phyloP scores from a whole-genome alignment of 1,284 basidiomycete genomes.

The Mycosarcoma maydis region DNA sequence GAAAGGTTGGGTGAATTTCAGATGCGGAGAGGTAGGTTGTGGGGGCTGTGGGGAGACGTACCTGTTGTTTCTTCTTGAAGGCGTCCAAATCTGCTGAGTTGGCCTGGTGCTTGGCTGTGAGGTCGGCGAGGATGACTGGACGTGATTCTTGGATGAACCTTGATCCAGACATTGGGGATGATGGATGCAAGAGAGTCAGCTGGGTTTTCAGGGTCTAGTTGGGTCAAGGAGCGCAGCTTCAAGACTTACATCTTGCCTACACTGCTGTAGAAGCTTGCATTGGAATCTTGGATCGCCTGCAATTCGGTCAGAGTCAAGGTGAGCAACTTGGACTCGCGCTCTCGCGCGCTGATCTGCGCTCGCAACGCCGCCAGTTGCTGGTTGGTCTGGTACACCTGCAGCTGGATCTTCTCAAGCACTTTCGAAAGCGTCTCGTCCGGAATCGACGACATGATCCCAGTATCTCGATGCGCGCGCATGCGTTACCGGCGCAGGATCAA shows the following conservation, averaged over 20 bases:
- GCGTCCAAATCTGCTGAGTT: constrained; percentile 25
- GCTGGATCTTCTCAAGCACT: constrained; percentile 43
- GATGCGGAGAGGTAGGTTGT: no score
- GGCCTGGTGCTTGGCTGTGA: constrained; percentile 18
- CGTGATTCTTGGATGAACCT: constrained; percentile 42
- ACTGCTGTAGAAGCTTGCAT: constrained; percentile 25
- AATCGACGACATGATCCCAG: constrained; percentile 15
- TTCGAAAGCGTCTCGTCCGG: constrained; percentile 39
- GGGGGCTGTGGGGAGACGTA: constrained; percentile 1
- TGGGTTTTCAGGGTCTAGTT: no score
- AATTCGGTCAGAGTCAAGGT: constrained; percentile 33
- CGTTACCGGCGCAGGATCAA: no score
- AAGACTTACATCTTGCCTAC: constrained; percentile 45
- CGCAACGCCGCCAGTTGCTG: constrained; percentile 34
- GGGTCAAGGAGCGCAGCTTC: no score
- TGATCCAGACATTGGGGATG: not conserved
- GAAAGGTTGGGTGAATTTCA: no score
- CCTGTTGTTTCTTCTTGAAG: constrained; percentile 28
- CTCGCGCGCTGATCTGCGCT: constrained; percentile 24
- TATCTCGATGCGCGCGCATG: not conserved
- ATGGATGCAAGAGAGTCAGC: no score
- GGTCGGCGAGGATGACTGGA: constrained; percentile 14
- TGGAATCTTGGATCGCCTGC: constrained; percentile 19
- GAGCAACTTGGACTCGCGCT: constrained; percentile 40
- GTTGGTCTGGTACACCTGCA: constrained; percentile 39